Base-by-base conservation (phyloP, 495 filamentous ascomycete genomes). In the Cercophora scortea region DNA sequence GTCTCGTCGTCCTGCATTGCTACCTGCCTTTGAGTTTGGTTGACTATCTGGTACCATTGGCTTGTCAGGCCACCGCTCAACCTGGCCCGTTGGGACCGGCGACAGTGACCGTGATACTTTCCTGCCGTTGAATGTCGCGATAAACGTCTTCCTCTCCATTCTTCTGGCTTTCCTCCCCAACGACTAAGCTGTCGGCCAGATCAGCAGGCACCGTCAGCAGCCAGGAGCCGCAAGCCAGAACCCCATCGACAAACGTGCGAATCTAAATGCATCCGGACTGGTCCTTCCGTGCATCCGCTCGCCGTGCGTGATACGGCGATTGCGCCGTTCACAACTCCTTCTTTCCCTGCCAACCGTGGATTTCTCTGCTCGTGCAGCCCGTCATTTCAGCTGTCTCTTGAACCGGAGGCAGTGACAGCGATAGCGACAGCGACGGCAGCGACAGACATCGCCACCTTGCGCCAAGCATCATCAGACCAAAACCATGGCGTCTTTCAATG, bases 401-500 rank as follows among this genome's bases (percentile, higher is more conserved):
- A n/a, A n/a, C n/a, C n/a, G n/a, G n/a, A n/a, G n/a, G n/a, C n/a
- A n/a, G n/a, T n/a, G n/a, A n/a, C n/a, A n/a, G n/a, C n/a, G n/a
- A n/a, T n/a, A n/a, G n/a, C n/a, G n/a, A n/a, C n/a, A n/a, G n/a
- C n/a, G n/a, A n/a, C n/a, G n/a, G n/a, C n/a, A n/a, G n/a, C n/a
- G n/a, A n/a, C n/a, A n/a, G 25, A 25, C 25, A 25, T 25, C 25
- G 2, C 2, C 25, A 25, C 5, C 36, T 13, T 38, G 36, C 13
- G 36, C 36, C 36, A 7, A 13, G 36, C 44, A 32, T 15, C 36
- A 16, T 34, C 39, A 40, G 18, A 18, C 19, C 9, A 16, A 42
- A 42, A 53, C 32, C 51, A 75, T 75, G 73, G 63, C 70, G 42
- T 69, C 69, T 10, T 60, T 67, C 35, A 59, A 63, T 8, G 62